Conservation (phyloP, 2,329 filamentous ascomycete genomes). For the Verticillium klebahnii region DNA sequence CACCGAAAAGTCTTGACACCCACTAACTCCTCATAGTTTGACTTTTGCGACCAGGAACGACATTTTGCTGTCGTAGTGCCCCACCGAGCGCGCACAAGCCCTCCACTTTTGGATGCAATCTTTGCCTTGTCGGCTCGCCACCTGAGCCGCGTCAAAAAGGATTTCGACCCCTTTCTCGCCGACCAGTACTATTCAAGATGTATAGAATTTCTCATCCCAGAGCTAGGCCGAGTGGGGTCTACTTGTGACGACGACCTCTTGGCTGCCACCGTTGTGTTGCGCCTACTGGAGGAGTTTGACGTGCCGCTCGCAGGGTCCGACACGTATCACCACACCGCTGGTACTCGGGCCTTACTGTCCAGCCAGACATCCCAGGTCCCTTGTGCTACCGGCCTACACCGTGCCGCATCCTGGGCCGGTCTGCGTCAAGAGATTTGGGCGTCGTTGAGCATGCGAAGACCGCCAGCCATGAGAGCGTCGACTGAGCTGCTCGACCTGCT, state of each 20-base stretch:
- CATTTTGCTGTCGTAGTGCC: conserved; percentile 50
- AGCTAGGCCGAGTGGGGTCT: conserved; percentile 34
- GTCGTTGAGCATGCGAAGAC: conserved; percentile 14
- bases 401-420: conserved; percentile 54
- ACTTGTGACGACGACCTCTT: conserved; percentile 46
- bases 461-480: conserved; percentile 40
- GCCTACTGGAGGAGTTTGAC: conserved; percentile 50
- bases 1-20: neutral
- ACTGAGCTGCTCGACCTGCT: conserved; percentile 44
- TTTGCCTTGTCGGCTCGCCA: conserved; percentile 50
- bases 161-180: conserved; percentile 39
- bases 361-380: conserved; percentile 33
- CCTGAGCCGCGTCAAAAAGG: conserved; percentile 39
- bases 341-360: conserved; percentile 41
- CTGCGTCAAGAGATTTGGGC: conserved; percentile 57
- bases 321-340: conserved; percentile 39
- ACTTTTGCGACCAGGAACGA: conserved; percentile 9
- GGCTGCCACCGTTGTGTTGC: conserved; percentile 51
- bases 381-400: conserved; percentile 34
- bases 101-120: conserved; percentile 47
- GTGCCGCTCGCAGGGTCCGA: conserved; percentile 32
- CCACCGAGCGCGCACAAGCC: conserved; percentile 41
- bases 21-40: conserved; percentile 3
- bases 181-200: conserved; percentile 50
- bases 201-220: conserved; percentile 32